Evolutionary conservation across 495 filamentous ascomycete species (phyloP), one percentile per base, ranked within the genome.

Genomic region (Viridothelium virens): DNA sequence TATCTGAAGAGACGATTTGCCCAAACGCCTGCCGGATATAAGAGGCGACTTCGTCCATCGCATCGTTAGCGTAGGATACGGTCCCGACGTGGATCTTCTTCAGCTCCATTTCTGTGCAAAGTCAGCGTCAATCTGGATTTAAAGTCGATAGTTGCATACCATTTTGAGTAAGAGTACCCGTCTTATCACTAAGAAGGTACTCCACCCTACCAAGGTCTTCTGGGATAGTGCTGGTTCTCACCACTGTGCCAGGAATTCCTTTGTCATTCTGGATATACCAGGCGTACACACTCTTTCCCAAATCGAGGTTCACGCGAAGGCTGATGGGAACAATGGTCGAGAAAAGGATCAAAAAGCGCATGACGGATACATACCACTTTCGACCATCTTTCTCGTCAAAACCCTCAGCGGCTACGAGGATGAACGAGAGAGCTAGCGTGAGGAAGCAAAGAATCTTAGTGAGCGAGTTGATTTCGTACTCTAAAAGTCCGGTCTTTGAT

Each of bases 1-100:
- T 44, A 11, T 65, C 70, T 12, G 33, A 44, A 14, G 50, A 36
- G 12, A 50, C 61, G 31, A 59, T 36, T 9, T 59, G 53, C 6
- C 53, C 81, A 73, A 97, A 95, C 37, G 85, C 89, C 73, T 96
- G 92, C 67, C 81, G 85, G 56, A 97, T 83, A 71, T 94, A 96
- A 0, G 89, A 86, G 44, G 85, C 77, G 10, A 99, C 95, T 74
- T 97, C 95, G 66, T 97, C 94, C 95, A 97, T 97, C 2, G 94
- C 92, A 74, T 99, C 95, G 69, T 93, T 94, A 33, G 92, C 95
- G 72, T 97, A 99, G 0, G 92, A 96, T 2, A 97, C 95, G 31
- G 94, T 97, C 1, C 95, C 95, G 66, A 99, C 91, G 71, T 97
- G 95, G 37, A 97, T 92, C 77, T 97, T 99, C 72, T 92, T 96